These are phyloP conservation scores for Neofusicoccum parvum DNA, from an alignment of 2,329 filamentous ascomycete species.

Conservation along the genomic window DNA sequence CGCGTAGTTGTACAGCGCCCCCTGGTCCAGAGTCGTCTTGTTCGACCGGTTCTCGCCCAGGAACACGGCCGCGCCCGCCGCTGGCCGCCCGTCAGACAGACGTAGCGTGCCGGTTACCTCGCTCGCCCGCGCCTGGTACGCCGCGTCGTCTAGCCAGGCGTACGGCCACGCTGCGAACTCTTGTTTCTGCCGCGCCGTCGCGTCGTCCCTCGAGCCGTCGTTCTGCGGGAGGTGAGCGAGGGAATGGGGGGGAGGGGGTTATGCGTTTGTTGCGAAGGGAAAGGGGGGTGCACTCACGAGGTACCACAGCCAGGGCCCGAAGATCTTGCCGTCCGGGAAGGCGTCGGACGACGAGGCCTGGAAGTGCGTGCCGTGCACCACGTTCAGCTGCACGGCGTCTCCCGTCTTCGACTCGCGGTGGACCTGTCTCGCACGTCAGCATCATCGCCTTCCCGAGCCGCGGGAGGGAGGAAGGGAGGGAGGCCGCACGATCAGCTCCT, in stretches of 20 bases:
- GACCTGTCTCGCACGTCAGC: conserved; percentile 27
- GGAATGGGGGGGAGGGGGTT: not conserved
- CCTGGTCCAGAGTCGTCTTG: conserved; percentile 51
- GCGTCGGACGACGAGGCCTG: conserved; percentile 40
- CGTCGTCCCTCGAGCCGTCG: conserved; percentile 50
- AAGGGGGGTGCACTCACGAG: conserved; percentile 22
- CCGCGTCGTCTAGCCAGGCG: conserved; percentile 49
- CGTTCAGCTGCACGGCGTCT: conserved; percentile 56
- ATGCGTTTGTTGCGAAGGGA: too few relatives aligned
- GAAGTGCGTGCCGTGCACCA: conserved; percentile 57
- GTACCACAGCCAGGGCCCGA: conserved; percentile 45
- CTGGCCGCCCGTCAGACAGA: conserved; percentile 52
- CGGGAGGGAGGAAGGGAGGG: too few relatives aligned
- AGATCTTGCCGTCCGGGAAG: conserved; percentile 42
- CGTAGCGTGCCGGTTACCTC: conserved; percentile 46
- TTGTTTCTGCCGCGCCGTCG: conserved; percentile 39
- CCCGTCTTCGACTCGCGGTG: conserved; percentile 55
- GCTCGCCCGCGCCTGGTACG: conserved; percentile 51
- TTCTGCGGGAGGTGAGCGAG: conserved; percentile 38
- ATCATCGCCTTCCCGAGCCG: too few relatives aligned
- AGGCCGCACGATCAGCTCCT: conserved; percentile 46
- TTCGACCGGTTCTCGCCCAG: conserved; percentile 52
- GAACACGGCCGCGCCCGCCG: conserved; percentile 52
- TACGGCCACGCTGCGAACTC: conserved; percentile 54
- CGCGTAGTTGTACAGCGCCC: conserved; percentile 54